These are phyloP conservation scores for Piloderma croceum DNA, from an alignment of 768 basidiomycete species.

Conservation along the genomic window DNA sequence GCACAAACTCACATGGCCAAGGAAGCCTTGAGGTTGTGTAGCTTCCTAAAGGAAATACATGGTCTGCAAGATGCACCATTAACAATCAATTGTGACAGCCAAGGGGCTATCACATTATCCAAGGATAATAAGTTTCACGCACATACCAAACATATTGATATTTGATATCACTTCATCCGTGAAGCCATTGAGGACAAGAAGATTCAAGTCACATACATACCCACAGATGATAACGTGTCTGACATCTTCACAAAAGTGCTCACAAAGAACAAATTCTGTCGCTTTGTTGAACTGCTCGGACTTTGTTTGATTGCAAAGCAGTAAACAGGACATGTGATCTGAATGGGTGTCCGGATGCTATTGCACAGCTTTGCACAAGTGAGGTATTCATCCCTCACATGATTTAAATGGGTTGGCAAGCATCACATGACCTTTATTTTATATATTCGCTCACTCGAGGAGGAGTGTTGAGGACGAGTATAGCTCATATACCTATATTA, in stretches of 20 bases:
- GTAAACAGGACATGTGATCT: too few species aligned
- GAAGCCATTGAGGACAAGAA: conserved; percentile 17
- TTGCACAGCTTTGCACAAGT: too few species aligned
- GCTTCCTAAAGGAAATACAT: conserved; percentile 12
- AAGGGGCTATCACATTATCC: conserved; percentile 25
- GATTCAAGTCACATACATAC: conserved; percentile 14
- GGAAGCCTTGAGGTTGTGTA: conserved; percentile 18
- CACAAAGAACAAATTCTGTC: background rate
- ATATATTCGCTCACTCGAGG: too few species aligned
- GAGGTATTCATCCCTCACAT: too few species aligned
- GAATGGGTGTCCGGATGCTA: too few species aligned
- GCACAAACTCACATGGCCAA: conserved; percentile 19
- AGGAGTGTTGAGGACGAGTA: too few species aligned
- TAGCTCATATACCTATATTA: too few species aligned
- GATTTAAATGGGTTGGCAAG: too few species aligned
- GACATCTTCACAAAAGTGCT: conserved; percentile 17
- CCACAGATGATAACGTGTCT: conserved; percentile 16
- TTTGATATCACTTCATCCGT: conserved; percentile 30
- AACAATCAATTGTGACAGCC: too few species aligned
- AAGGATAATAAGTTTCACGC: conserved; percentile 24
- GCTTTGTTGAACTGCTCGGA: background rate
- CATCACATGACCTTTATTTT: too few species aligned
- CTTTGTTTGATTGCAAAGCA: too few species aligned
- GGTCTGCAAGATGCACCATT: background rate
- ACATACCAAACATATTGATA: conserved; percentile 34